phyloP scores from a whole-genome alignment of 1,139 yeast species.

The Zygosaccharomyces sapae region DNA sequence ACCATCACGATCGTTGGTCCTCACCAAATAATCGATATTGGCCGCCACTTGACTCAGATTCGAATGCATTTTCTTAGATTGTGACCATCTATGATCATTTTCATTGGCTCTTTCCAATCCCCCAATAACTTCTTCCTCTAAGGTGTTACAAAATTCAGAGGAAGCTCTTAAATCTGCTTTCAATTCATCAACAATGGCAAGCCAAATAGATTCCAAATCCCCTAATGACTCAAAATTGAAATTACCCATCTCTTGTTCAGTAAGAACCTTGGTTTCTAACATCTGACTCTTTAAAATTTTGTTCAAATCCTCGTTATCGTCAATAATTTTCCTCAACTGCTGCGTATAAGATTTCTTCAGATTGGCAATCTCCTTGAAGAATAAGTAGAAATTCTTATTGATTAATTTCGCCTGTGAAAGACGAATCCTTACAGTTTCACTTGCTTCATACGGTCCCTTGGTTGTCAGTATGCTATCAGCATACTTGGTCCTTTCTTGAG shows the following conservation, averaged over 20 bases:
- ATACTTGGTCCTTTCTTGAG: constrained; percentile 40
- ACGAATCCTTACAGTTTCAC: constrained; percentile 46
- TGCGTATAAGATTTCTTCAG: constrained; percentile 48
- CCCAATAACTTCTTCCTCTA: constrained; percentile 54
- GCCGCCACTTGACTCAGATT: constrained; percentile 42
- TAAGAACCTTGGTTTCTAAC: constrained; percentile 34
- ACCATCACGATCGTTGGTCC: constrained; percentile 29
- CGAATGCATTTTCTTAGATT: constrained; percentile 42
- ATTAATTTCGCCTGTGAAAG: constrained; percentile 45
- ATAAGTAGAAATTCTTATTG: constrained; percentile 48
- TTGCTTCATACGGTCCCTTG: constrained; percentile 47
- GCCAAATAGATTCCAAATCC: constrained; percentile 55
- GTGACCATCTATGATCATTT: constrained; percentile 50
- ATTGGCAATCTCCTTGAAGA: constrained; percentile 52
- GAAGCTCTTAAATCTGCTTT: constrained; percentile 51
- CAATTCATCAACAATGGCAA: constrained; percentile 49
- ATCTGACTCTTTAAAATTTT: constrained; percentile 35
- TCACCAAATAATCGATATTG: constrained; percentile 32
- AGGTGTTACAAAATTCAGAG: constrained; percentile 47
- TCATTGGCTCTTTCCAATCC: constrained; percentile 52
- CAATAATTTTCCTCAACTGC: constrained; percentile 48
- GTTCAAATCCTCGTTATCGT: constrained; percentile 42
- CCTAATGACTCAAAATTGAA: constrained; percentile 51
- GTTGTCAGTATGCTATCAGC: constrained; percentile 45
- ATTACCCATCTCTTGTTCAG: constrained; percentile 37